Percentiles rank a stretch among this genome's conserved stretches.
phyloP scores from a whole-genome alignment of 2,329 filamentous ascomycete genomes.

The Arthrobotrys pseudoclavata region DNA sequence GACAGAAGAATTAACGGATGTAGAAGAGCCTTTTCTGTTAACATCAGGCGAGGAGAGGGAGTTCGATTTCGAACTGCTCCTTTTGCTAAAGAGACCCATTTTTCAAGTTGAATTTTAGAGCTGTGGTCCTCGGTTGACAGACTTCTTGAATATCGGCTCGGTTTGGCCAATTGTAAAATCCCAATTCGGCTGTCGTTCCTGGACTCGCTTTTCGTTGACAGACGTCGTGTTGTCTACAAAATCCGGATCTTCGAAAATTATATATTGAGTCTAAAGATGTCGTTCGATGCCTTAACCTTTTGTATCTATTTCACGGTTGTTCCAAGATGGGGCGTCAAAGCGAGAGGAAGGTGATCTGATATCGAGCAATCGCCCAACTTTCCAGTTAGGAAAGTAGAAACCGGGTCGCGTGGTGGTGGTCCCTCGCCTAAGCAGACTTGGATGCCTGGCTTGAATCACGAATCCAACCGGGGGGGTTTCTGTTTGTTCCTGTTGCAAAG shows the following conservation, averaged over 20 bases:
- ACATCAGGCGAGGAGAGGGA: conserved; percentile 69
- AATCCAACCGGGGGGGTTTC: conserved; percentile 22
- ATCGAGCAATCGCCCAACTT: conserved; percentile 19
- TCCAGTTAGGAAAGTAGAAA: conserved; percentile 52
- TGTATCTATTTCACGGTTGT: conserved; percentile 29
- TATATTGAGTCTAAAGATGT: conserved; percentile 18
- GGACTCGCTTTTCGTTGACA: neutral
- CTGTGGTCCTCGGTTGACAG: neutral
- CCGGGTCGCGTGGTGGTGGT: conserved; percentile 15
- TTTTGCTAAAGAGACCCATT: conserved; percentile 71
- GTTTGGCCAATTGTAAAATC: conserved; percentile 1
- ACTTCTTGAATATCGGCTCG: neutral
- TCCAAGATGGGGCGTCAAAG: conserved; percentile 42
- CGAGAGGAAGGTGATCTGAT: conserved; percentile 51
- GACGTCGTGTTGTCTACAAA: conserved; percentile 28
- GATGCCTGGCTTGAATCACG: conserved; percentile 33
- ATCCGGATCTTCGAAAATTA: neutral
- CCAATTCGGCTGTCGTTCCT: conserved; percentile 7
- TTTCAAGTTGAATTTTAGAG: conserved; percentile 28
- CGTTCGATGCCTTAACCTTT: conserved; percentile 34
- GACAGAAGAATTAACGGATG: conserved; percentile 68
- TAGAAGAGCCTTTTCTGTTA: conserved; percentile 68
- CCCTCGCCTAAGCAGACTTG: conserved; percentile 38
- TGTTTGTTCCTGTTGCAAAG: conserved; percentile 33
- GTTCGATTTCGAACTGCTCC: conserved; percentile 67